Evolutionary conservation across 2,329 filamentous ascomycete genomes (phyloP), one percentile per base, ranked within the genome.

Genomic region (Cytospora piceicola): DNA sequence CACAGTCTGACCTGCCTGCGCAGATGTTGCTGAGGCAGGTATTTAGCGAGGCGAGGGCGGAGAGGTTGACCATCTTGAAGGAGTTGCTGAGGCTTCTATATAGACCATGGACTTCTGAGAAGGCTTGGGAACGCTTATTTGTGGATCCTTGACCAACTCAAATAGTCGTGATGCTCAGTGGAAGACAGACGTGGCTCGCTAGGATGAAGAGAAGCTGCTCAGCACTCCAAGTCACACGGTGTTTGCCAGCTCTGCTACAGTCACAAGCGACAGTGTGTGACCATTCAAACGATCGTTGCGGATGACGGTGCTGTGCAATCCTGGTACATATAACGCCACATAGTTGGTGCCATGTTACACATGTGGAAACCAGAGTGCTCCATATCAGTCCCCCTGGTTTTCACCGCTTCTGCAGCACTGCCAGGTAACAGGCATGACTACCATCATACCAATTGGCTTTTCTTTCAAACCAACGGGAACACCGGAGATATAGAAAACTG

Each of bases 21-120:
- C 82, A 86, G 67, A 85, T 77, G 27, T 73, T 67, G 61, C 78
- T 73, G 42, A 86, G 78, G 71, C 84, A 86, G 49, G 75, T 72
- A 64, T 79, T 74, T 53, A 84, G 69, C 20, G 75, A 68, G 61
- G 64, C 63, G 42, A 65, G 59, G 12, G 32, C 34, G 2, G 58
- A 24, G 27, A 67, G 27, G 17, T 39, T 65, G n/a, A 54, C 49
- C 51, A 63, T 56, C 51, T 34, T 24, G n/a, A 42, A 5, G 55
- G 34, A 14, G n/a, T 17, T 8, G 39, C 9, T 42, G 39, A n/a
- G 20, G 39, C 15, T 24, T 8, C 46, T 49, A 8, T 12, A 24
- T 12, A 24, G 1, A 12, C 20, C n/a, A 12, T 49, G 46, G n/a
- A 14, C 20, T 49, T 22, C 14, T 4, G 46, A 5, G 17, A 14